Conservation (phyloP, 352 stramenopile genomes). For the Sclerospora graminicola region DNA sequence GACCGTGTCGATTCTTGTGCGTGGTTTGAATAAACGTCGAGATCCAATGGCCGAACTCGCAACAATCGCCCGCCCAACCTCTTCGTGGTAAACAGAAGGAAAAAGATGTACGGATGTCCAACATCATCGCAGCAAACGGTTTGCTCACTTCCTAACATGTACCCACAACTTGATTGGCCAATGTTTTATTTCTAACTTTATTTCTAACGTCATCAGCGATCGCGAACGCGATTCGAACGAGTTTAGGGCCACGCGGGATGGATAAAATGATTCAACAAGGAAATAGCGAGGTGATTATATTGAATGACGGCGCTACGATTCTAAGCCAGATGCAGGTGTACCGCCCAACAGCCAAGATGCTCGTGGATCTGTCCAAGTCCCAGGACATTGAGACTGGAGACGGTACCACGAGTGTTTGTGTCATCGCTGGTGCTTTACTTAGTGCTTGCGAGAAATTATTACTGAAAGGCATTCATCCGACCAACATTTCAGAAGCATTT, state of each 20-base stretch:
- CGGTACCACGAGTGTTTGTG: slow-evolving; percentile 96
- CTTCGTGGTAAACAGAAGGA: slow-evolving; percentile 90
- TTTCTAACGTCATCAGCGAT: slow-evolving; percentile 65
- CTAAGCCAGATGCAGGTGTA: slow-evolving; percentile 97
- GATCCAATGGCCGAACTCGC: slow-evolving; percentile 15
- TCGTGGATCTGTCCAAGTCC: slow-evolving; percentile 98
- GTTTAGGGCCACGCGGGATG: slow-evolving; percentile 96
- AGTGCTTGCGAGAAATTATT: slow-evolving; percentile 90
- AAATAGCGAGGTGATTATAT: slow-evolving; percentile 98
- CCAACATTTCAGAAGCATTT: slow-evolving; percentile 96
- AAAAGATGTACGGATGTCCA: slow-evolving; percentile 97
- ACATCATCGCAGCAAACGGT: slow-evolving; percentile 98
- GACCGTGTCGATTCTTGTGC: slow-evolving; percentile 97
- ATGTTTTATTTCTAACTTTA: background rate
- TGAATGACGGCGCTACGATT: slow-evolving; percentile 99
- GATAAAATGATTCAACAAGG: slow-evolving; percentile 99
- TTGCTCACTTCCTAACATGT: background rate
- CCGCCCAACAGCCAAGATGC: slow-evolving; percentile 99
- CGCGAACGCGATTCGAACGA: slow-evolving; percentile 96
- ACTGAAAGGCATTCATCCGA: slow-evolving; percentile 96
- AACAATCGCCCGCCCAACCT: slow-evolving; percentile 47
- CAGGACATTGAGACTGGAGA: slow-evolving; percentile 99
- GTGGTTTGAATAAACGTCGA: slow-evolving; percentile 98
- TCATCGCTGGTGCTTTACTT: slow-evolving; percentile 97
- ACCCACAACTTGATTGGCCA: background rate